Conservation (phyloP, 208 protist genomes). For the Leptomonas pyrrhocoris region DNA sequence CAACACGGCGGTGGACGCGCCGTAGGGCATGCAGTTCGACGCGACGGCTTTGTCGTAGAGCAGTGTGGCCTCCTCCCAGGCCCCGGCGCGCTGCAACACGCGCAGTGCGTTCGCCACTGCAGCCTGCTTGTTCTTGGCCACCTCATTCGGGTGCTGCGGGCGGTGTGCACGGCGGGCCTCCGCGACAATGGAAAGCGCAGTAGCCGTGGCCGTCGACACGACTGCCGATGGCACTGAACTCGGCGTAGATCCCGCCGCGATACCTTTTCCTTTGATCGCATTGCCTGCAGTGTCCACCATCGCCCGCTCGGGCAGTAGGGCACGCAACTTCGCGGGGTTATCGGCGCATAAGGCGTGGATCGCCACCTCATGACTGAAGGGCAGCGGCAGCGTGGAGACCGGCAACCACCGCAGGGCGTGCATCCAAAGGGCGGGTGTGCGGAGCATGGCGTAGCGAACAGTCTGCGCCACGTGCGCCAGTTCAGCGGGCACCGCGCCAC, state of each 20-base stretch:
- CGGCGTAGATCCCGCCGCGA: background rate
- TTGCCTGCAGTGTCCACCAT: background rate
- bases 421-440: slow-evolving; percentile 37
- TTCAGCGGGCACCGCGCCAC: slow-evolving; percentile 33
- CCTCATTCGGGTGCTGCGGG: slow-evolving; percentile 28
- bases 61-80: slow-evolving; percentile 63
- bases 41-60: slow-evolving; percentile 56
- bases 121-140: slow-evolving; percentile 18
- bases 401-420: slow-evolving; percentile 62
- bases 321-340: slow-evolving; percentile 22
- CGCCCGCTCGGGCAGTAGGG: slow-evolving; percentile 5
- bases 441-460: slow-evolving; percentile 64
- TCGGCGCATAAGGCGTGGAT: slow-evolving; percentile 25
- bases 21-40: slow-evolving; percentile 57
- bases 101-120: slow-evolving; percentile 33
- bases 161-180: slow-evolving; percentile 21
- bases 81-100: slow-evolving; percentile 37
- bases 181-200: slow-evolving; percentile 29
- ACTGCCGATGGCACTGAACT: background rate
- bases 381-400: slow-evolving; percentile 44
- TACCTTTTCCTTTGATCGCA: background rate
- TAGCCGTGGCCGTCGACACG: background rate
- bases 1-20: slow-evolving; percentile 36
- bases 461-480: slow-evolving; percentile 55
- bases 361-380: slow-evolving; percentile 39